A percentile compares a stretch with the other conserved stretches of the same genome.
phyloP scores from a whole-genome alignment of 2,329 filamentous ascomycete genomes.

The Corinectria fuckeliana region DNA sequence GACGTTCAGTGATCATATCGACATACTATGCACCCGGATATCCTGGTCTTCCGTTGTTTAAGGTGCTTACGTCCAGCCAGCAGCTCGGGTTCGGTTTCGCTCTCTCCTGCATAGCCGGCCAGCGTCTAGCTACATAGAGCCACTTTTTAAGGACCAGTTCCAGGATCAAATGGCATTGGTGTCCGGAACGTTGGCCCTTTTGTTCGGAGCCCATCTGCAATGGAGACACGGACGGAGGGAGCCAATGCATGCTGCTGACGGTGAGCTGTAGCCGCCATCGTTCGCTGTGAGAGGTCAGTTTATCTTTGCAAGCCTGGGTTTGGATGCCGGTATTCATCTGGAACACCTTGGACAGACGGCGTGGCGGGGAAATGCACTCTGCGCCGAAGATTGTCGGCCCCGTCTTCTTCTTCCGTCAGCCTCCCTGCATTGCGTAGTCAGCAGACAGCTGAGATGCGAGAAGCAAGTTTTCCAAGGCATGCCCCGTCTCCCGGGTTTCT shows the following conservation, averaged over 20 bases:
- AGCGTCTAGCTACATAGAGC: neutral
- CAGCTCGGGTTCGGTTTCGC: slow-evolving; percentile 17
- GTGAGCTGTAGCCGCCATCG: slow-evolving; percentile 26
- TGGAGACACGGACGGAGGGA: slow-evolving; percentile 1
- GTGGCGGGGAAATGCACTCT: neutral
- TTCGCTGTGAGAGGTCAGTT: slow-evolving; percentile 24
- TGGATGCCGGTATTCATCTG: slow-evolving; percentile 7
- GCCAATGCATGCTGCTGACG: neutral
- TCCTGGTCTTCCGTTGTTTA: slow-evolving; percentile 13
- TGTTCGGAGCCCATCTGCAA: slow-evolving; percentile 21
- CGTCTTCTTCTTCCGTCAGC: slow-evolving; percentile 4
- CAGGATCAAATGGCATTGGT: slow-evolving; percentile 3
- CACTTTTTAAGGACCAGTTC: slow-evolving; percentile 23
- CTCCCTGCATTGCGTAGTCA: neutral
- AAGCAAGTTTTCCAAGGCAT: too few species aligned
- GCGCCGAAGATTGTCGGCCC: slow-evolving; percentile 32
- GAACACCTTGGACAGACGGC: neutral
- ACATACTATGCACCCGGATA: slow-evolving; percentile 5
- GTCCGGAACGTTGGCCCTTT: slow-evolving; percentile 28
- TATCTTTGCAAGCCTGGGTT: slow-evolving; percentile 7
- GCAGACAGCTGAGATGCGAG: too few species aligned
- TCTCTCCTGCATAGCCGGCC: slow-evolving; percentile 12
- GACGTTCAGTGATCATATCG: neutral
- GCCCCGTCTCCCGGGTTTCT: slow-evolving; percentile 1
- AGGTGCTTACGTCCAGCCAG: slow-evolving; percentile 10